Evolutionary conservation across 768 basidiomycete species (phyloP).

Genomic region (Hygrocybe coccinea): DNA sequence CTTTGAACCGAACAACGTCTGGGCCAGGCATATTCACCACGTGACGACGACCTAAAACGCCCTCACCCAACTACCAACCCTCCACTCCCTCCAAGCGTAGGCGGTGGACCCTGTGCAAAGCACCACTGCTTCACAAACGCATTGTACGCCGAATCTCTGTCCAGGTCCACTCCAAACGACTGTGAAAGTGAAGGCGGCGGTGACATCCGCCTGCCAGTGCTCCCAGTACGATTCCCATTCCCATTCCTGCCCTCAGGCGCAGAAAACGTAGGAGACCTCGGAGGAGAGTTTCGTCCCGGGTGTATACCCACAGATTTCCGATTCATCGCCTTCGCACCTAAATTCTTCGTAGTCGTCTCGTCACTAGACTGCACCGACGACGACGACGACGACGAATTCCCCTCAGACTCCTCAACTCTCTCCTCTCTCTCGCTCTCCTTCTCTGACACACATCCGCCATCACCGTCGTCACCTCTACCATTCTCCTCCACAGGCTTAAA

Average conservation of each 20-base stretch:
- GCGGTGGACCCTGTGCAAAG: constrained; percentile 47
- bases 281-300: too few relatives aligned
- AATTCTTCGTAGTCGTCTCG: neutral
- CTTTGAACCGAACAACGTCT: too few relatives aligned
- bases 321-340: too few relatives aligned
- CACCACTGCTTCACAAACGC: constrained; percentile 66
- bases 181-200: neutral
- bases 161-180: neutral
- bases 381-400: neutral
- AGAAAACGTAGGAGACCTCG: neutral
- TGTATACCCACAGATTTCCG: too few relatives aligned
- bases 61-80: neutral
- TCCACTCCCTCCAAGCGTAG: constrained; percentile 1
- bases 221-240: too few relatives aligned
- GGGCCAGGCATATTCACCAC: too few relatives aligned
- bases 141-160: constrained; percentile 42
- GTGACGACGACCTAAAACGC: neutral
- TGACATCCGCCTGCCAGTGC: neutral
- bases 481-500: neutral
- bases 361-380: neutral
- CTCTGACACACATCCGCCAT: neutral
- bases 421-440: neutral
- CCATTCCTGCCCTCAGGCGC: too few relatives aligned
- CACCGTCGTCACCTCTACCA: neutral
- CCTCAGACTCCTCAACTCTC: neutral